Conservation (phyloP, 208 protist genomes). For the Wallacemonas rigidus region DNA sequence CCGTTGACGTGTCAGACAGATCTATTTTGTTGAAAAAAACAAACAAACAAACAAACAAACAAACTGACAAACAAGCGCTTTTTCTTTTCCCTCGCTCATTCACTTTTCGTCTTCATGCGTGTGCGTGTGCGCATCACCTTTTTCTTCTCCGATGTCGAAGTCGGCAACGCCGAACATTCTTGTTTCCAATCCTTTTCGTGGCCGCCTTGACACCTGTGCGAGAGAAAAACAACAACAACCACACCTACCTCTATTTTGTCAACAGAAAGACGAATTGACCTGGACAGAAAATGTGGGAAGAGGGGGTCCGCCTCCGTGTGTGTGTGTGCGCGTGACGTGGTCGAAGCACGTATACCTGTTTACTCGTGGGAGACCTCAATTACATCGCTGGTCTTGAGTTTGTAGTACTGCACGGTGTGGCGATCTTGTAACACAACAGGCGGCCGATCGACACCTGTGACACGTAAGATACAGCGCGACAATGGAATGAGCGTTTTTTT, state of each 20-base stretch:
- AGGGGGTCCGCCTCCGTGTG: not conserved
- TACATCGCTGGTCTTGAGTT: constrained; percentile 58
- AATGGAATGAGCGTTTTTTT: constrained; percentile 83
- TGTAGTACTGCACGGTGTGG: constrained; percentile 75
- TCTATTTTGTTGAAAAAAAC: not conserved
- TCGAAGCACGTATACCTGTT: not conserved
- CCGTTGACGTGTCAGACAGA: too few species aligned
- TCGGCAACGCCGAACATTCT: too few species aligned
- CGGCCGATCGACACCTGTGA: constrained; percentile 20
- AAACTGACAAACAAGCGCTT: constrained; percentile 4
- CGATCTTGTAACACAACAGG: constrained; percentile 59
- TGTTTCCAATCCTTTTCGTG: too few species aligned
- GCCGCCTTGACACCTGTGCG: too few species aligned
- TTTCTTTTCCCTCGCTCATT: too few species aligned
- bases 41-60: constrained; percentile 16
- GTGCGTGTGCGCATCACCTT: too few species aligned
- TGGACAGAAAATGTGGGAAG: constrained; percentile 15
- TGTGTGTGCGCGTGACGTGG: not conserved
- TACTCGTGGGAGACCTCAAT: constrained; percentile 81
- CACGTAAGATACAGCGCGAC: constrained; percentile 65
- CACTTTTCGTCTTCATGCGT: too few species aligned
- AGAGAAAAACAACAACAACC: too few species aligned
- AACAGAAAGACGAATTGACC: too few species aligned
- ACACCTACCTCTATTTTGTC: too few species aligned
- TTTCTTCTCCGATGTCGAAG: too few species aligned